Percentiles rank a stretch among this genome's conserved stretches.
Evolutionary conservation across 2,329 filamentous ascomycete genomes (phyloP).

Genomic region (Colletotrichum sp.): DNA sequence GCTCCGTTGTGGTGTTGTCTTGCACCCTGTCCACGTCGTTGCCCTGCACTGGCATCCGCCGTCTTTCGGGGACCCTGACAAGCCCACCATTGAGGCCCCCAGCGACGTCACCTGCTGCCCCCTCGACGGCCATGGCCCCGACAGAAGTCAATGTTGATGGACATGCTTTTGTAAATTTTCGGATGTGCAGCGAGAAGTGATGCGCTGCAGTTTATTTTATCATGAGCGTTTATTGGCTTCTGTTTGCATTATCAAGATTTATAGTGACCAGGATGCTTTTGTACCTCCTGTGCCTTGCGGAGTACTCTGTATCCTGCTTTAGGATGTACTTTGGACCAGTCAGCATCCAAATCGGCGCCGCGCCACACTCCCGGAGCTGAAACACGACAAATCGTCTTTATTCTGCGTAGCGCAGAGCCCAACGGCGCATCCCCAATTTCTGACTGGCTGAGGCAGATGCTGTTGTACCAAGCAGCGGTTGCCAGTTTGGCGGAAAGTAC

Average conservation of each 20-base stretch:
- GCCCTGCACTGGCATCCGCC: conserved; percentile 8
- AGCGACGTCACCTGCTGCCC: conserved; percentile 12
- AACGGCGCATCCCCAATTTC: not conserved
- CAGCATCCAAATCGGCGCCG: not conserved
- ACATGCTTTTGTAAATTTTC: not conserved
- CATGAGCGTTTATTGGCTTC: not conserved
- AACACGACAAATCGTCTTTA: conserved; percentile 1
- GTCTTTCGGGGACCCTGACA: conserved; percentile 4
- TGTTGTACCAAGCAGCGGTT: not conserved
- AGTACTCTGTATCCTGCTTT: not conserved
- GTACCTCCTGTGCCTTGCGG: not conserved
- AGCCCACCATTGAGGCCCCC: conserved; percentile 1
- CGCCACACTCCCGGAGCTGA: conserved; percentile 7
- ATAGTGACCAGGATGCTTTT: not conserved
- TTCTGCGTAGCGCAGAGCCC: not conserved
- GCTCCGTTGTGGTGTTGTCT: not conserved
- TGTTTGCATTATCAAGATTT: not conserved
- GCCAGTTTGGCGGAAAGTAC: not conserved
- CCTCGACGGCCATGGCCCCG: not conserved
- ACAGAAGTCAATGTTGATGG: not conserved
- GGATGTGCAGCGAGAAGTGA: not conserved
- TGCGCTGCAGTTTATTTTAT: not conserved
- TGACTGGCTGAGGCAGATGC: not conserved
- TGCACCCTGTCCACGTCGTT: not conserved
- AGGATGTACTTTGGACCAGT: not conserved